Evolutionary conservation across 257 asterid genomes (phyloP).

Genomic region (Leptodermis oblonga): DNA sequence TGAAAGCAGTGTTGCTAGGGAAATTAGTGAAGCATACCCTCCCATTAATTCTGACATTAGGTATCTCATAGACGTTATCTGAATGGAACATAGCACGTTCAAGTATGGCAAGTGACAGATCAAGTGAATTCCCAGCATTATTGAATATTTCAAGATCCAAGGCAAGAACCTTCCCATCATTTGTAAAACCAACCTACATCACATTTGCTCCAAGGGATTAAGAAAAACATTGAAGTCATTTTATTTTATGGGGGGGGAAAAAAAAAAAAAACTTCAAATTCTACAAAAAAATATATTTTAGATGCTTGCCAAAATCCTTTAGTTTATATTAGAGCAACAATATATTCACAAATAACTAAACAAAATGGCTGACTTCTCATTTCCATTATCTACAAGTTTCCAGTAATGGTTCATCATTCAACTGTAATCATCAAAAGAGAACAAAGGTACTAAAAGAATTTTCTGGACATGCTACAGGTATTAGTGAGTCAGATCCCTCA

Average conservation of each 20-base stretch:
- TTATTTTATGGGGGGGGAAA: no score
- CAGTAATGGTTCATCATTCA: not conserved
- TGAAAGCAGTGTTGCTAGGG: constrained; percentile 96
- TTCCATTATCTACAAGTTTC: not conserved
- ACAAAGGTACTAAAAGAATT: not conserved
- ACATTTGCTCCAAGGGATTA: constrained; percentile 5
- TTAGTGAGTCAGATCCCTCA: not conserved
- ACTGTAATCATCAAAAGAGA: not conserved
- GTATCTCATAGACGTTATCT: constrained; percentile 86
- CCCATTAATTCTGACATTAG: constrained; percentile 72
- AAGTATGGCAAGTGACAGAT: constrained; percentile 82
- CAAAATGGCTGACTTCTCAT: not conserved
- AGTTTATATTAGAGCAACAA: not conserved
- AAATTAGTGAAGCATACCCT: constrained; percentile 86
- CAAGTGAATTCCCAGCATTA: constrained; percentile 92
- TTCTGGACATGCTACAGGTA: not conserved
- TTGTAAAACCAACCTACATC: constrained; percentile 79
- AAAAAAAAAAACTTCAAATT: no score
- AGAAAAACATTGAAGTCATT: no score
- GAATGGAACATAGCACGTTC: constrained; percentile 98
- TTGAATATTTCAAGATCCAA: constrained; percentile 83
- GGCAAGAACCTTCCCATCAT: constrained; percentile 78
- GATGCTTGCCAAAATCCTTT: not conserved
- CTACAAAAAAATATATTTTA: not conserved
- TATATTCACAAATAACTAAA: not conserved